Evolutionary conservation across 352 stramenopile species (phyloP).

Genomic region (Phytophthora foliorum): DNA sequence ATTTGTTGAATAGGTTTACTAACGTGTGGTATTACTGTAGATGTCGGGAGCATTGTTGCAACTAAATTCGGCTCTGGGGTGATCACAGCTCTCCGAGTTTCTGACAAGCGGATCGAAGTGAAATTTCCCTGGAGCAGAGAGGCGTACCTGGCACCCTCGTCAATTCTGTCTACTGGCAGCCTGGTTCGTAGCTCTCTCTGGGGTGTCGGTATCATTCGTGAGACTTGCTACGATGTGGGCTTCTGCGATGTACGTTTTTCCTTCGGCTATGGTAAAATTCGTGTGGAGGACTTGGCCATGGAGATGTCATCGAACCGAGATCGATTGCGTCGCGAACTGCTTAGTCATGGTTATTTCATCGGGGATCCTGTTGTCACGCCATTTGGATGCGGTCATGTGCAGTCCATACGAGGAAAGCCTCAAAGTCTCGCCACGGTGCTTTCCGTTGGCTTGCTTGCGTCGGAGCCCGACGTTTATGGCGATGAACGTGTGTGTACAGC

Average conservation of each 20-base stretch:
- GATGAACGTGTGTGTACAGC: slow-evolving; percentile 1
- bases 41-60: slow-evolving; percentile 72
- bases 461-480: slow-evolving; percentile 11
- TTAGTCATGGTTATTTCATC: slow-evolving; percentile 41
- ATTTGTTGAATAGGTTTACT: neutral
- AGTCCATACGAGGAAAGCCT: slow-evolving; percentile 38
- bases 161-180: slow-evolving; percentile 55
- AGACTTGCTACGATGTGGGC: slow-evolving; percentile 66
- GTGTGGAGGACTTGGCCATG: slow-evolving; percentile 53
- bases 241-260: slow-evolving; percentile 72
- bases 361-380: slow-evolving; percentile 77
- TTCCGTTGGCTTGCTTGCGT: slow-evolving; percentile 32
- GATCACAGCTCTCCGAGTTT: slow-evolving; percentile 66
- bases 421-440: slow-evolving; percentile 21
- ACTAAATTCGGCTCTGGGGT: slow-evolving; percentile 72
- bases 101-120: slow-evolving; percentile 69
- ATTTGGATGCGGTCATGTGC: slow-evolving; percentile 67
- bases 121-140: slow-evolving; percentile 77
- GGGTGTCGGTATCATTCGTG: slow-evolving; percentile 71
- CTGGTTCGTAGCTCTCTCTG: slow-evolving; percentile 61
- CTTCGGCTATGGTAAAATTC: slow-evolving; percentile 72
- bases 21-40: slow-evolving; percentile 21
- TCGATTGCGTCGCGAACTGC: slow-evolving; percentile 32
- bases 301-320: slow-evolving; percentile 53
- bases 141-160: slow-evolving; percentile 59